A percentile compares a stretch with the other conserved stretches of the same genome.
Conservation (phyloP, 2,329 filamentous ascomycete species). For the Amylocarpus encephaloides region DNA sequence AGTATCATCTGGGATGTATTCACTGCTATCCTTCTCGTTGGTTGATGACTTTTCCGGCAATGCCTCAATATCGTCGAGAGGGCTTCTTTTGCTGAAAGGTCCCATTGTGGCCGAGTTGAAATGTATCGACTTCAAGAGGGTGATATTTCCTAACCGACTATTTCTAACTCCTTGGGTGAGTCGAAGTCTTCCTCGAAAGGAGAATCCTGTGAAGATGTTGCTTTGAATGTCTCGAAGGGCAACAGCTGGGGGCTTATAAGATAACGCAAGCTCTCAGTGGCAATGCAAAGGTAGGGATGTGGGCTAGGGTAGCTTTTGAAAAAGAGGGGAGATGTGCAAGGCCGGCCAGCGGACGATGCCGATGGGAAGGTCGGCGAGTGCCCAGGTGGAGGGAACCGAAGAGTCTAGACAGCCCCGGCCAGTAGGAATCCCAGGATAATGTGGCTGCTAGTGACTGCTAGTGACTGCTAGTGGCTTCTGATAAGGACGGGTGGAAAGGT, state of each 20-base stretch:
- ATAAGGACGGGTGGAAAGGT: too few species aligned
- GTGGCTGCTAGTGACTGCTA: slow-evolving; percentile 11
- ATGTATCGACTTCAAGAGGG: background rate
- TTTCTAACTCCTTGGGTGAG: too few species aligned
- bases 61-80: slow-evolving; percentile 25
- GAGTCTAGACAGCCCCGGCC: slow-evolving; percentile 5
- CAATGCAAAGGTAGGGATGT: slow-evolving; percentile 3
- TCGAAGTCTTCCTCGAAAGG: background rate
- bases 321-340: slow-evolving; percentile 5
- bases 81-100: slow-evolving; percentile 13
- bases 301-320: slow-evolving; percentile 11
- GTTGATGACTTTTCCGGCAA: slow-evolving; percentile 17
- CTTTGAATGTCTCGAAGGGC: too few species aligned
- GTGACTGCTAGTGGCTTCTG: slow-evolving; percentile 18
- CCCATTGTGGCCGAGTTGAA: slow-evolving; percentile 10
- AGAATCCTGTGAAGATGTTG: too few species aligned
- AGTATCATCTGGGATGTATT: slow-evolving; percentile 25
- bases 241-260: too few species aligned
- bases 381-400: slow-evolving; percentile 18
- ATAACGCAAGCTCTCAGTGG: background rate
- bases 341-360: slow-evolving; percentile 21
- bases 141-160: background rate
- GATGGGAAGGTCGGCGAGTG: slow-evolving; percentile 9
- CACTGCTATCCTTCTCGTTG: slow-evolving; percentile 15
- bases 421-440: background rate